phyloP scores from a whole-genome alignment of 352 stramenopile genomes.

The Phytophthora agathidicida region DNA sequence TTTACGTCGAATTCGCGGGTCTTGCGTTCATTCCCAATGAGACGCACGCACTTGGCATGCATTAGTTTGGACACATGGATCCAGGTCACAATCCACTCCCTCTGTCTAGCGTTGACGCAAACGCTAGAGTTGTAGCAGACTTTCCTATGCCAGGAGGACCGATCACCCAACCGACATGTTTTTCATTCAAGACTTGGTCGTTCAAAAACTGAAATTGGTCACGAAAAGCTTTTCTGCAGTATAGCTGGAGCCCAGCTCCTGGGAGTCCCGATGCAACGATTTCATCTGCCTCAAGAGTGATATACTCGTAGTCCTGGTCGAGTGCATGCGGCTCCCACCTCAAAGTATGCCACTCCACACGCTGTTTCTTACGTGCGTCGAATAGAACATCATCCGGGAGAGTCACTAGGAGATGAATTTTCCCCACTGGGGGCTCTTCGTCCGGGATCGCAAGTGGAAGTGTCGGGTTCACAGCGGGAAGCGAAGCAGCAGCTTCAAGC shows the following conservation, averaged over 20 bases:
- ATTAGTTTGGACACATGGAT: slow-evolving; percentile 1
- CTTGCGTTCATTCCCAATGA: slow-evolving; percentile 5
- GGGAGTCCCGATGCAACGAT: slow-evolving; percentile 6
- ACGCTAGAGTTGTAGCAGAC: slow-evolving; percentile 15
- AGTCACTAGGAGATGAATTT: not conserved
- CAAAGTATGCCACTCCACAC: not conserved
- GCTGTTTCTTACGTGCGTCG: not conserved
- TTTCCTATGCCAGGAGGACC: slow-evolving; percentile 21
- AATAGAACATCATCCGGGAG: not conserved
- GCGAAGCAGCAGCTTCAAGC: too few species aligned
- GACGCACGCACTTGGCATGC: slow-evolving; percentile 1
- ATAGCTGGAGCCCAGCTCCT: slow-evolving; percentile 1
- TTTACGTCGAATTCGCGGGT: slow-evolving; percentile 1
- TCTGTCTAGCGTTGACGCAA: slow-evolving; percentile 13
- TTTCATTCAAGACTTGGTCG: slow-evolving; percentile 10
- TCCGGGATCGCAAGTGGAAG: too few species aligned
- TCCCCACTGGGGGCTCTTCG: too few species aligned
- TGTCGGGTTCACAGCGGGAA: too few species aligned
- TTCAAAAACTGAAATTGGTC: slow-evolving; percentile 15
- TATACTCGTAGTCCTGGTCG: slow-evolving; percentile 2
- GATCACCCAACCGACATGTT: slow-evolving; percentile 12
- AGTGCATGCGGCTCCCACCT: not conserved
- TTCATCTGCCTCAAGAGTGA: slow-evolving; percentile 13
- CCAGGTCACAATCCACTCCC: slow-evolving; percentile 21
- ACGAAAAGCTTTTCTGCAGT: slow-evolving; percentile 17